Evolutionary conservation across 225 moss, liverwort and hornwort species (phyloP).

Genomic region (Sphagnum tenellum): DNA sequence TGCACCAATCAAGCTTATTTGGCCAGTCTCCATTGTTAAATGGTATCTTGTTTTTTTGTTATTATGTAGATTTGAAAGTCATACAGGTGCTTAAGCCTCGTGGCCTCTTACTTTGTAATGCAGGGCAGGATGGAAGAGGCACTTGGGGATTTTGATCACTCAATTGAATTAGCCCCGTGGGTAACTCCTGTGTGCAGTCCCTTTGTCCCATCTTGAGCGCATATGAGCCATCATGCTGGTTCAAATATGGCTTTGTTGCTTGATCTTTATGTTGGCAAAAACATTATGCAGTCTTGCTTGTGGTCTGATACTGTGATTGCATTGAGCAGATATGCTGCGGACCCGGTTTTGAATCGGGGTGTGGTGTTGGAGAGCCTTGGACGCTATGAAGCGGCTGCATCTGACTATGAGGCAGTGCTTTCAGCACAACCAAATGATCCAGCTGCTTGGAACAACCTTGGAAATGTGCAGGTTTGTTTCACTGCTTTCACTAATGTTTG

Average conservation of each 20-base stretch:
- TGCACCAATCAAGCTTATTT: too few relatives aligned
- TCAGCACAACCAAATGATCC: slow-evolving; percentile 89
- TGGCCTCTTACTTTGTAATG: slow-evolving; percentile 4
- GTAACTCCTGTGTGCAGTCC: slow-evolving; percentile 8
- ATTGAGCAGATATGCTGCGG: slow-evolving; percentile 71
- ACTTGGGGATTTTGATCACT: slow-evolving; percentile 73
- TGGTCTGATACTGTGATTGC: neutral
- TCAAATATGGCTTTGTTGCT: too few relatives aligned
- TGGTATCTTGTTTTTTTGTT: too few relatives aligned
- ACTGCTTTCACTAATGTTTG: too few relatives aligned
- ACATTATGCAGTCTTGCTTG: too few relatives aligned
- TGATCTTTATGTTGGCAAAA: too few relatives aligned
- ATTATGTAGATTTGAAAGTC: too few relatives aligned
- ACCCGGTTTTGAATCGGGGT: slow-evolving; percentile 90
- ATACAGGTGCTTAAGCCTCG: too few relatives aligned
- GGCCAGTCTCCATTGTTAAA: too few relatives aligned
- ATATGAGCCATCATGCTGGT: too few relatives aligned
- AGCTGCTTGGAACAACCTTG: slow-evolving; percentile 96
- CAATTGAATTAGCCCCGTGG: slow-evolving; percentile 84
- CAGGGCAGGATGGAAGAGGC: slow-evolving; percentile 92
- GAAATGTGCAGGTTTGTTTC: slow-evolving; percentile 68
- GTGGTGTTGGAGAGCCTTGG: slow-evolving; percentile 90
- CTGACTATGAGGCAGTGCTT: slow-evolving; percentile 92
- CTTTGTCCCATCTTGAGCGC: too few relatives aligned
- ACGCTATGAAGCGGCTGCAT: slow-evolving; percentile 74